These are phyloP conservation scores for Russula virescens DNA, from an alignment of 768 basidiomycete genomes.

Conservation along the genomic window DNA sequence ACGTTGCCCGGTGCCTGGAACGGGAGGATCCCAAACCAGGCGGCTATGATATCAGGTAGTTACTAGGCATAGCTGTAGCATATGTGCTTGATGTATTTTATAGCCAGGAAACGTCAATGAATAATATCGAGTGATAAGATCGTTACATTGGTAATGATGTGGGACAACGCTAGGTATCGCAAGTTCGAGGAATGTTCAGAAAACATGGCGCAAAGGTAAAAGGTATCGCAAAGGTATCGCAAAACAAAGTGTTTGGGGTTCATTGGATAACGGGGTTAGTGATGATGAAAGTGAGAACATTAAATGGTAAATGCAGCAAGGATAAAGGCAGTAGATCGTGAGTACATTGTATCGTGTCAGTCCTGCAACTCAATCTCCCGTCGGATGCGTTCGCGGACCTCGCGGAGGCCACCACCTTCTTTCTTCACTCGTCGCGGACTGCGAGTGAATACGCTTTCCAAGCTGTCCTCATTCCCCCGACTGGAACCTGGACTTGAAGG, in stretches of 20 bases:
- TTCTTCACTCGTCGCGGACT: conserved; percentile 69
- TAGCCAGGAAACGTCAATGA: too few relatives aligned
- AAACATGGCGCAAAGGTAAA: conserved; percentile 3
- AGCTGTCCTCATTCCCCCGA: conserved; percentile 50
- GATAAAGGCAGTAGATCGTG: conserved; percentile 7
- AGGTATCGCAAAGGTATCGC: conserved; percentile 23
- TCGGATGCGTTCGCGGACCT: conserved; percentile 78
- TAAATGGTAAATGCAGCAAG: conserved; percentile 19
- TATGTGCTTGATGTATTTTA: too few relatives aligned
- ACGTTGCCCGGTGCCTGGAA: too few relatives aligned
- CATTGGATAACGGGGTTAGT: not conserved
- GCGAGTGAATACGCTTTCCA: conserved; percentile 53
- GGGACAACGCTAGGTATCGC: conserved; percentile 19
- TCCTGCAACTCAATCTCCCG: conserved; percentile 70
- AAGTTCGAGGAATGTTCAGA: conserved; percentile 10
- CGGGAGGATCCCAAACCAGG: too few relatives aligned
- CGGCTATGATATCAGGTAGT: too few relatives aligned
- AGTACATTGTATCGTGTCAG: conserved; percentile 24
- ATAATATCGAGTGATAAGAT: not conserved
- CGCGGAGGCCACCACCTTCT: conserved; percentile 67
- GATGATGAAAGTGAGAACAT: not conserved
- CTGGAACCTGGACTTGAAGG: conserved; percentile 47
- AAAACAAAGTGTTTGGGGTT: conserved; percentile 16
- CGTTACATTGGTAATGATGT: conserved; percentile 15
- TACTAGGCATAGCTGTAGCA: too few relatives aligned